Base-by-base conservation (phyloP, 345 rosid genomes). In the Moricandia moricandioides region DNA sequence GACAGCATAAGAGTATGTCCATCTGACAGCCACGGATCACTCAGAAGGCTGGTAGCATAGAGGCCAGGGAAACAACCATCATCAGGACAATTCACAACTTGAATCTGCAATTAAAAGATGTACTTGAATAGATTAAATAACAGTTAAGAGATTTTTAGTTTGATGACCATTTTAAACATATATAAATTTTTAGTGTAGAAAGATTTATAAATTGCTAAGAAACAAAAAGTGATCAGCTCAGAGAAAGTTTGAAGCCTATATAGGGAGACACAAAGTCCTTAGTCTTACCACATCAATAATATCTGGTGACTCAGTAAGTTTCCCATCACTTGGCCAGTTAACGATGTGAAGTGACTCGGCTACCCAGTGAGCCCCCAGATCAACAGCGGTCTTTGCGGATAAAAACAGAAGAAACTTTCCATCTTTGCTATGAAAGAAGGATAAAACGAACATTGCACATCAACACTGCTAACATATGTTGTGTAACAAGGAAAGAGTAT, bases 21-120 rank as follows among this genome's bases (percentile, higher is more conserved):
- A 86, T 95, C 97, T 71, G 98, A 89, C 72, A 95, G 92, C 97
- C 99, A 95, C 2, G 96, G 93, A 64, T 85, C 83, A 45, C 65
- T 64, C 54, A 85, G 91, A 61, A 88, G 65, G 66, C 72, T 33
- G 1, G 84, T 81, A 64, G 35, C 69, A 79, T 92, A 95, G 57
- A 95, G 93, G 74, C 99, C 99, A 3, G 98, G 97, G 79, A 95
- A 95, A 65, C 87, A 82, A 63, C 87, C 91, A 14, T 86, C 90
- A 10, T 86, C 91, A 29, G 97, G 81, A 70, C 93, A 49, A 17
- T 77, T 84, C 78, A 95, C 88, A 45, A 85, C 74, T 61, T 88
- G 88, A 84, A 92, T 65, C 99, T 95, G 83, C 82, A 85, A 24
- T 49, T 78, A 52, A 35, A 72, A 51, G 45, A 54, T 39, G 59